Percentiles rank a stretch among this genome's conserved stretches.
phyloP scores from a whole-genome alignment of 192 early-diverging fungal species.

The Coemansia sp. region DNA sequence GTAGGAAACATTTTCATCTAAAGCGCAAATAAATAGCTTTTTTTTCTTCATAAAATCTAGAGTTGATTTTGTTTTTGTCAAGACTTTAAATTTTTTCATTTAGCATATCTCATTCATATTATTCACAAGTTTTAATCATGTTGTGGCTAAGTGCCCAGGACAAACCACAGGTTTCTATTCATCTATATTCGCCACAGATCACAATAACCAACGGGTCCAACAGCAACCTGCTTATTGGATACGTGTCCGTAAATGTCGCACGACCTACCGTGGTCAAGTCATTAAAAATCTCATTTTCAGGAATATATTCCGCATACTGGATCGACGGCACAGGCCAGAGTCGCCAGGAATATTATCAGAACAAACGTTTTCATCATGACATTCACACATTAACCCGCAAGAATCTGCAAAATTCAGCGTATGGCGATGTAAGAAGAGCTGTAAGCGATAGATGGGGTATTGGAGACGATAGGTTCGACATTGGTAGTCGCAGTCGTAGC shows the following conservation, averaged over 20 bases:
- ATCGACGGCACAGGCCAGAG: slow-evolving; percentile 18
- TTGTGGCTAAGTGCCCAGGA: slow-evolving; percentile 18
- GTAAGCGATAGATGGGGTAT: background rate
- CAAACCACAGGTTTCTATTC: slow-evolving; percentile 23
- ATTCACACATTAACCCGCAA: slow-evolving; percentile 8
- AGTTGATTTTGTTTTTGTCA: background rate
- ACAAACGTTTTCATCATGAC: slow-evolving; percentile 37
- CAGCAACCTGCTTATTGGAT: slow-evolving; percentile 37
- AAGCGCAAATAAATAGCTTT: too few species aligned
- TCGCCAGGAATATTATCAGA: slow-evolving; percentile 30
- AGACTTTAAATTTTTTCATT: background rate
- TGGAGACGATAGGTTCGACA: background rate
- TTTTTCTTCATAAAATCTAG: too few species aligned
- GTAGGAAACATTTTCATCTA: too few species aligned
- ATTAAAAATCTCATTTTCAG: slow-evolving; percentile 19
- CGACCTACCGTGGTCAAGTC: slow-evolving; percentile 31
- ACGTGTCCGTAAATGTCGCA: slow-evolving; percentile 12
- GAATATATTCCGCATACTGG: slow-evolving; percentile 41
- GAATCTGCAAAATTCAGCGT: slow-evolving; percentile 7
- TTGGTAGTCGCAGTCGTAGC: slow-evolving; percentile 6
- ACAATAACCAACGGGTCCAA: slow-evolving; percentile 34
- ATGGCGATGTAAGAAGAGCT: background rate
- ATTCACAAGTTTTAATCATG: background rate
- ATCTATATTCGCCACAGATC: slow-evolving; percentile 37
- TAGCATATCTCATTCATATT: background rate